Conservation (phyloP, 257 asterid genomes). For the Craterostigma plantagineum region DNA sequence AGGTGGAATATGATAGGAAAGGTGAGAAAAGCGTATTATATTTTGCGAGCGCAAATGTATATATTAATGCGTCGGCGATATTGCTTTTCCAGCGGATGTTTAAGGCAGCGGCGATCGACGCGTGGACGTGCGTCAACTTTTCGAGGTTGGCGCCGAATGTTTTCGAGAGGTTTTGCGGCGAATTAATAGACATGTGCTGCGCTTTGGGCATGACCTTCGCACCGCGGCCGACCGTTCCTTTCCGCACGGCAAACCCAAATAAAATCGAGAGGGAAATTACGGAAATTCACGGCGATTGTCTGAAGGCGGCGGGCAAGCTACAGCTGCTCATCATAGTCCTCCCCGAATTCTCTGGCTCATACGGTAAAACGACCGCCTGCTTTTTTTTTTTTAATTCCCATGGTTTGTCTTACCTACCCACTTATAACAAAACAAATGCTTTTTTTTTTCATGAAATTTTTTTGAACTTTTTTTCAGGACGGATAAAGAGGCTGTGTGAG, state of each 20-base stretch:
- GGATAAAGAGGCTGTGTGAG: conserved; percentile 57
- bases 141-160: conserved; percentile 10
- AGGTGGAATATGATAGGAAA: conserved; percentile 74
- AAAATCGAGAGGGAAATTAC: conserved; percentile 25
- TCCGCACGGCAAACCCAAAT: conserved; percentile 7
- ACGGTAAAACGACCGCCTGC: conserved; percentile 24
- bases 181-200: conserved; percentile 37
- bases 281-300: conserved; percentile 13
- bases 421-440: no score
- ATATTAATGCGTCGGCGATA: no score
- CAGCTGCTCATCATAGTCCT: conserved; percentile 53
- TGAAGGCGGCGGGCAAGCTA: conserved; percentile 12
- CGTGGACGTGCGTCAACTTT: conserved; percentile 56
- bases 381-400: no score
- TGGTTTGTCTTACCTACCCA: no score
- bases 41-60: no score
- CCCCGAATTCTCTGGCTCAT: conserved; percentile 49
- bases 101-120: conserved; percentile 33
- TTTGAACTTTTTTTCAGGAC: conserved; percentile 18
- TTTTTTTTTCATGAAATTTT: no score
- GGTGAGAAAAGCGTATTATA: no score
- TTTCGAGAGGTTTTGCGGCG: conserved; percentile 16
- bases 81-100: conserved; percentile 41
- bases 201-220: conserved; percentile 27
- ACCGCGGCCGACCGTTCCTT: conserved; percentile 18